A percentile compares a stretch with the other conserved stretches of the same genome.
phyloP scores from a whole-genome alignment of 176 grass and related monocot genomes.

The Thalia dealbata region DNA sequence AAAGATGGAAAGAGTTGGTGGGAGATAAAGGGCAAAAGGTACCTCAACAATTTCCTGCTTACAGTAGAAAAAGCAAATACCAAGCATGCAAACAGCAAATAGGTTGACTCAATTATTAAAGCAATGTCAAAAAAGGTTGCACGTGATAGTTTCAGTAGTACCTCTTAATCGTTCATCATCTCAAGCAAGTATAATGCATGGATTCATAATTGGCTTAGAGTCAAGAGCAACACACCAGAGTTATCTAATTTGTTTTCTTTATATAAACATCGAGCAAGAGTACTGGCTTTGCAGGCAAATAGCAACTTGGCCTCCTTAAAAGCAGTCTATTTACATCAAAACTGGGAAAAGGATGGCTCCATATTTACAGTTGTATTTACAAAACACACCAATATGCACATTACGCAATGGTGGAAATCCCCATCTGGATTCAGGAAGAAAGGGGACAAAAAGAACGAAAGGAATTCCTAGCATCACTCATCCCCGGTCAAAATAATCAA shows the following conservation, averaged over 20 bases:
- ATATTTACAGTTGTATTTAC: slow-evolving; percentile 1
- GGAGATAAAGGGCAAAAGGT: neutral
- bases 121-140: neutral
- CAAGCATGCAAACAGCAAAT: neutral
- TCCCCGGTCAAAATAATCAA: neutral
- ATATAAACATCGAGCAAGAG: neutral
- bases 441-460: slow-evolving; percentile 4
- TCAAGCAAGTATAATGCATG: neutral
- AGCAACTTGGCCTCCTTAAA: slow-evolving; percentile 4
- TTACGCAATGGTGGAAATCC: slow-evolving; percentile 1
- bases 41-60: neutral
- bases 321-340: slow-evolving; percentile 5
- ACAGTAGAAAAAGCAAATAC: neutral
- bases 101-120: neutral
- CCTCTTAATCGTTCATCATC: neutral
- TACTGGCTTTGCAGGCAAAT: neutral
- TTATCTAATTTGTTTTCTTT: neutral
- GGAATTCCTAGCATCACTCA: neutral
- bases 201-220: too few relatives aligned
- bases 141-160: neutral
- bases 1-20: too few relatives aligned
- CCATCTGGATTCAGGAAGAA: neutral
- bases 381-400: neutral
- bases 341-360: slow-evolving; percentile 6
- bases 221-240: neutral